A percentile compares a stretch with the other conserved stretches of the same genome.
phyloP scores from a whole-genome alignment of 768 basidiomycete genomes.

The Boletus speciosus region DNA sequence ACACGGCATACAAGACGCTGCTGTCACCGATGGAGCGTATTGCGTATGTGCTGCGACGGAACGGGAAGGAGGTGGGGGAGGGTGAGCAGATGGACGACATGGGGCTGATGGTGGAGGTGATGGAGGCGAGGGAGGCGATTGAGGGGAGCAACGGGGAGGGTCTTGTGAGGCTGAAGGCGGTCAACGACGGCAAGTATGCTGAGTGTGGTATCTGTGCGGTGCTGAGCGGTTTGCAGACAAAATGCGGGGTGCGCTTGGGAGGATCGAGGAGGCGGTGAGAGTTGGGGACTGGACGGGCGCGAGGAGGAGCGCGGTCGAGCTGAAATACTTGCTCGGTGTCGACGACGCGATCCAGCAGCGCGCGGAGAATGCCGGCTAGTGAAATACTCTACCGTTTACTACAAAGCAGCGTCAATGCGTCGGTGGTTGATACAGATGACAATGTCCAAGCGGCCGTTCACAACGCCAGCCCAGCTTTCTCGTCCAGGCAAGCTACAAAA shows the following conservation, averaged over 20 bases:
- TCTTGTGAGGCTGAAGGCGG: conserved; percentile 47
- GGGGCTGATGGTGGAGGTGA: conserved; percentile 68
- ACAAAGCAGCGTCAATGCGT: no score
- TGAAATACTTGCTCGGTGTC: conserved; percentile 72
- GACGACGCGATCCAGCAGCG: conserved; percentile 30
- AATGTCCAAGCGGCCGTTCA: conserved; percentile 12
- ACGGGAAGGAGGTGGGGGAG: conserved; percentile 60
- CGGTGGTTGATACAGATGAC: no score
- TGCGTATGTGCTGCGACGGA: conserved; percentile 72
- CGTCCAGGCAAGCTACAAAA: conserved; percentile 21
- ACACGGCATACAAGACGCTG: conserved; percentile 78
- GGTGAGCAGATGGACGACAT: conserved; percentile 69
- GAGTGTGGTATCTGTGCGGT: not conserved
- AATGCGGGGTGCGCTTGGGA: conserved; percentile 42
- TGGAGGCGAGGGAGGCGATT: conserved; percentile 75
- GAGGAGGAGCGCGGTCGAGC: conserved; percentile 57
- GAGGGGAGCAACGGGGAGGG: conserved; percentile 52
- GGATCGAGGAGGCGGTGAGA: conserved; percentile 50
- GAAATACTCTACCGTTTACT: no score
- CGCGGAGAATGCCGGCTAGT: conserved; percentile 21
- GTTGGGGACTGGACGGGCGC: conserved; percentile 52
- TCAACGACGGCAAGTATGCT: conserved; percentile 52
- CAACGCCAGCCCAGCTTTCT: not conserved
- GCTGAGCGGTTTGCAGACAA: conserved; percentile 41
- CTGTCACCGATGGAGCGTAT: conserved; percentile 69